Conservation (phyloP, 1,284 basidiomycete species). For the Trichosporon sp. region DNA sequence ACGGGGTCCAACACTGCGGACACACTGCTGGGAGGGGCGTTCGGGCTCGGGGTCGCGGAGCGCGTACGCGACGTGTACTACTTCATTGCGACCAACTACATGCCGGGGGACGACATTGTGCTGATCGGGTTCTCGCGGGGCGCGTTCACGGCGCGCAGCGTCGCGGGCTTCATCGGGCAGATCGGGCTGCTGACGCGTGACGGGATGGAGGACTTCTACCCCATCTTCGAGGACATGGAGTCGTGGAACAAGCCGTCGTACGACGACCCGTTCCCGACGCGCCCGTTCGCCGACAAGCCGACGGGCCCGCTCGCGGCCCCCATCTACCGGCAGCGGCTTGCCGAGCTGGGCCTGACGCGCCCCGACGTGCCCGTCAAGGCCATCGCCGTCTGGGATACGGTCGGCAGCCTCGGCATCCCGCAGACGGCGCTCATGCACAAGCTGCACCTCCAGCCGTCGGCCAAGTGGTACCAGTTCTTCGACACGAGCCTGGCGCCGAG, state of each 20-base stretch:
- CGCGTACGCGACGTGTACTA: slow-evolving; percentile 8
- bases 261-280: background rate
- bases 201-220: slow-evolving; percentile 8
- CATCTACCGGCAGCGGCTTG: background rate
- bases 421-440: slow-evolving; percentile 1
- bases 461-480: slow-evolving; percentile 6
- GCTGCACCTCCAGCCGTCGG: background rate
- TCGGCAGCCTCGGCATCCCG: slow-evolving; percentile 4
- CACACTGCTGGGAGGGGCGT: background rate
- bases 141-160: slow-evolving; percentile 4
- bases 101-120: background rate
- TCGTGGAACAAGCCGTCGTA: background rate
- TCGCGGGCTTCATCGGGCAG: slow-evolving; percentile 1
- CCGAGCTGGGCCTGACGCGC: background rate
- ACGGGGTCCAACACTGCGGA: slow-evolving; percentile 2
- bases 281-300: slow-evolving; percentile 1
- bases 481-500: background rate
- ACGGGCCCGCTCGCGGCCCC: background rate
- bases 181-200: slow-evolving; percentile 4
- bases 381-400: slow-evolving; percentile 6
- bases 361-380: background rate
- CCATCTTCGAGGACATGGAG: slow-evolving; percentile 8
- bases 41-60: slow-evolving; percentile 1
- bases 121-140: slow-evolving; percentile 7
- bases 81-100: slow-evolving; percentile 1